Base-by-base conservation (phyloP, 23 red algal genomes). In the Gracilaria vermiculophylla region DNA sequence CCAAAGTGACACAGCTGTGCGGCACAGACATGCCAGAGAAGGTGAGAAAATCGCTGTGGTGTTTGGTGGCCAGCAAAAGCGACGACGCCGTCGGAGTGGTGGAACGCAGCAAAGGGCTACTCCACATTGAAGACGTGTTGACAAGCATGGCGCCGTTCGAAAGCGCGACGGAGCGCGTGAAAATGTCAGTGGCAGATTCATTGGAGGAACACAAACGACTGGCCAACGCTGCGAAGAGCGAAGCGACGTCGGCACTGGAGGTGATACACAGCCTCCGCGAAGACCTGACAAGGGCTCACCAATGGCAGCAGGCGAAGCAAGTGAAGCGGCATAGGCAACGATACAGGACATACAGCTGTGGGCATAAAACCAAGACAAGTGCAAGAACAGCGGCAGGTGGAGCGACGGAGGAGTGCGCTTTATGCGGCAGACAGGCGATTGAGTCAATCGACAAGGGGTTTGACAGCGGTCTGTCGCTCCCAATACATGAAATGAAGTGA, bases 121-220 rank as follows among this genome's bases (percentile, higher is more conserved):
- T 90, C 48, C 86, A 80, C 50, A 80, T 90, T 43, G 86, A 90
- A 41, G 86, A 90, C 32, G 86, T 80, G 48, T 62, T 90, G 53
- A 79, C 53, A 36, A 53, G 43, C 27, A 90, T 90, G 86, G 58
- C 35, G 5, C 75, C 48, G 37, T 90, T 90, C 62, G 72, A 79
- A 57, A 64, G 52, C 20, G 86, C 86, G 21, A 69, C 72, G 14
- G 73, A 79, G 37, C 73, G 75, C 12, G 86, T 90, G 72, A 90
- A 79, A 80, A 70, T 44, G 43, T 72, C 86, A 50, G 86, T 90
- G 41, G 76, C 54, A 17, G 62, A 64, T 13, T 90, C 86, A 17
- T 50, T 90, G 42, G 86, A 80, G 32, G 86, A 79, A 40, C 86
- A 90, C 47, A 79, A 90, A 69, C 53, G 86, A 37, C 20, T 71